Base-by-base conservation (phyloP, 257 asterid genomes). In the Capsicum baccatum region DNA sequence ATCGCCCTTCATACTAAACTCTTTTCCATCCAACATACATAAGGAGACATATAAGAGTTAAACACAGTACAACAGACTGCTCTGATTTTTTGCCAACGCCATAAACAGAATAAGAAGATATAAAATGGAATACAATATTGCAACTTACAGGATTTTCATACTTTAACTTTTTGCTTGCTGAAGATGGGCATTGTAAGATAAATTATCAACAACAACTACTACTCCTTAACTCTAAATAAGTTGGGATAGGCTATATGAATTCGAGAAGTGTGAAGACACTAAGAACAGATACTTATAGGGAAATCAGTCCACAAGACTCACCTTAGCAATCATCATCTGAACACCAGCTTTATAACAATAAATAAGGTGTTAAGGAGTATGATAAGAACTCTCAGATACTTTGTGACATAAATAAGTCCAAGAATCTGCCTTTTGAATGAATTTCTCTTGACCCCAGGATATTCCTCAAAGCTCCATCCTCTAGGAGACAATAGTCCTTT, bases 381-480 rank as follows among this genome's bases (percentile, higher is more conserved):
- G 62, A 92, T 93, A 52, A 92, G 93, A 82, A 93, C 93, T 88
- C 96, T 90, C 78, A 92, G 80, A 83, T 89, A 93, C 83, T 93
- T 96, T 10, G 94, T 86, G 19, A 96, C 95, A 14, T 92, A 91
- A 55, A 90, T 91, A 44, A 93, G 92, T 33, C 96, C 97, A 50
- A 94, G 92, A 86, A 94, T 87, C 90, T 91, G 94, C 21, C 97
- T 97, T 88, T 91, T 94, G 76, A 92, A 88, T 6, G 97, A 90
- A 86, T 92, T 94, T 88, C 95, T 90, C 85, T 88, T 89, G 69
- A 93, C 85, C 55, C 97, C 97, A 26, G 95, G 89, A 66, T 84
- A 92, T 86, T 92, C 97, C 83, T 94, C 95, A 89, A 94, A 92
- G 89, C 97, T 94, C 97, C 97, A 92, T 21, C 97, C 95, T 85